Evolutionary conservation across 2,329 filamentous ascomycete species (phyloP).

Genomic region (Fusarium sp.): DNA sequence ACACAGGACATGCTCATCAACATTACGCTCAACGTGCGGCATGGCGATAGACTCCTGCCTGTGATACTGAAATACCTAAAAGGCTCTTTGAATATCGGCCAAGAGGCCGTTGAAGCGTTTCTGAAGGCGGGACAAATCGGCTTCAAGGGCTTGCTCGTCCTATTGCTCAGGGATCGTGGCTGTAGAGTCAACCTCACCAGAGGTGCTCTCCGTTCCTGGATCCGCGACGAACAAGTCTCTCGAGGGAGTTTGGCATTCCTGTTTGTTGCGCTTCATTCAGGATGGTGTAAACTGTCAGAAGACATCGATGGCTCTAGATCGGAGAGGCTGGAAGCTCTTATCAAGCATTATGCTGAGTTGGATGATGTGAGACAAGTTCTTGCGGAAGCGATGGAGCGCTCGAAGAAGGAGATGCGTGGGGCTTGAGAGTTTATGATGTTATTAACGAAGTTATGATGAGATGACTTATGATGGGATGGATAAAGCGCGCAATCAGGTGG

Average conservation of each 20-base stretch:
- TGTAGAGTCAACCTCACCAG: slow-evolving; percentile 27
- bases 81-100: slow-evolving; percentile 14
- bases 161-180: slow-evolving; percentile 26
- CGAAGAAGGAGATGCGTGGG: slow-evolving; percentile 30
- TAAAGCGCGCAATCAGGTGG: slow-evolving; percentile 4
- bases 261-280: slow-evolving; percentile 30
- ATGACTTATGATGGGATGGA: slow-evolving; percentile 25
- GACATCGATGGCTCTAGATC: slow-evolving; percentile 18
- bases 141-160: slow-evolving; percentile 31
- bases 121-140: slow-evolving; percentile 28
- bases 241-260: slow-evolving; percentile 32
- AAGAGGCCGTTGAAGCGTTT: slow-evolving; percentile 30
- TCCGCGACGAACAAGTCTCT: slow-evolving; percentile 24
- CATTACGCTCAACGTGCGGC: slow-evolving; percentile 23
- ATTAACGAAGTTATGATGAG: slow-evolving; percentile 28
- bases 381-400: slow-evolving; percentile 32
- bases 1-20: slow-evolving; percentile 38
- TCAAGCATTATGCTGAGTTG: slow-evolving; percentile 32
- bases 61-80: slow-evolving; percentile 29
- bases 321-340: slow-evolving; percentile 23
- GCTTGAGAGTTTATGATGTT: slow-evolving; percentile 13
- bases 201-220: slow-evolving; percentile 29
- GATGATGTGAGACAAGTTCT: slow-evolving; percentile 28
- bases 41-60: slow-evolving; percentile 30
- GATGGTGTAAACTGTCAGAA: slow-evolving; percentile 27